These are phyloP conservation scores for Suillus ampliporus DNA, from an alignment of 768 basidiomycete species.

Conservation along the genomic window DNA sequence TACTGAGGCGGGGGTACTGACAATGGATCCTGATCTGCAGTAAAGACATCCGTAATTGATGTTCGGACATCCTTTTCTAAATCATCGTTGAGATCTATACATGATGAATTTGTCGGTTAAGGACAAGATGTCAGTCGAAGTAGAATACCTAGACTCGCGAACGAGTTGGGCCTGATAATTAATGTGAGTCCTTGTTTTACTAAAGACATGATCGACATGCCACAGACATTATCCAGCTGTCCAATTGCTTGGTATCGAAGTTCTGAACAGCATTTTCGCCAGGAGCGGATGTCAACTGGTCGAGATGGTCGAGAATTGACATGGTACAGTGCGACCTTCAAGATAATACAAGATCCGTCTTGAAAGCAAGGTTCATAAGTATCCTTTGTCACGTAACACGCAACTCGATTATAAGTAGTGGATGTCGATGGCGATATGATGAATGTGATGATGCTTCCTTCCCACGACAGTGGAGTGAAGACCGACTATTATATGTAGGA, in stretches of 20 bases:
- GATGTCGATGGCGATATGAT: background rate
- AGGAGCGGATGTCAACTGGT: constrained; percentile 1
- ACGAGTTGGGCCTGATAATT: background rate
- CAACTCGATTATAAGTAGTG: background rate
- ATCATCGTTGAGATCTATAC: background rate
- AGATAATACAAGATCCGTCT: background rate
- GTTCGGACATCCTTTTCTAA: constrained; percentile 4
- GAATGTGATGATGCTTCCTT: background rate
- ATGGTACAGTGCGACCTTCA: background rate
- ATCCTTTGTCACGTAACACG: background rate
- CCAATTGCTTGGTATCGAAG: background rate
- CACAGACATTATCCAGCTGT: constrained; percentile 6
- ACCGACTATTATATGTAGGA: too few relatives aligned
- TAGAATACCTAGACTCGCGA: constrained; percentile 1
- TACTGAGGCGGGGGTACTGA: background rate
- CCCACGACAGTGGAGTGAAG: too few relatives aligned
- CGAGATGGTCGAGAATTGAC: constrained; percentile 8
- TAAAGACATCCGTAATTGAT: constrained; percentile 1
- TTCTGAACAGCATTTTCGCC: constrained; percentile 7
- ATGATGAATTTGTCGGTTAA: background rate
- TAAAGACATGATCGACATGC: background rate
- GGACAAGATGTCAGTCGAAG: background rate
- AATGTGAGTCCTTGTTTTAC: background rate
- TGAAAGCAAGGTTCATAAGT: background rate
- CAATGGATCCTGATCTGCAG: background rate